Evolutionary conservation across 345 rosid genomes (phyloP), one percentile per base, ranked within the genome.

Genomic region (Gossypium australe): DNA sequence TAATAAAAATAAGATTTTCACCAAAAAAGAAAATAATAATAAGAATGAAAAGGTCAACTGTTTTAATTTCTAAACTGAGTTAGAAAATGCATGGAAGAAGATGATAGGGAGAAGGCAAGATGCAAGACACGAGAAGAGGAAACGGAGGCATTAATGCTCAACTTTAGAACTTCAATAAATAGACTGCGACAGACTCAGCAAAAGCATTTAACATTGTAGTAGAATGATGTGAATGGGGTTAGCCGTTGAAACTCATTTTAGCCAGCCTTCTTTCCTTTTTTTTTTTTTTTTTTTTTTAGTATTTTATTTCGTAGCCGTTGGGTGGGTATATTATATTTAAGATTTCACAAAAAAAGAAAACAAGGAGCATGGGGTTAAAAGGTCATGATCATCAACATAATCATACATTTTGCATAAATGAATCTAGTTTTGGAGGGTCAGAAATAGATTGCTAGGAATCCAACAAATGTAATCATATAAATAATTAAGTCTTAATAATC

Each of bases 241-340:
- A 80, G 83, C 81, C 83, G 85, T 80, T 82, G 20, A 68, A 43
- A 51, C 62, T 51, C 17, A 51, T 1, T 0, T 16, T 34, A 34
- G 41, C 41, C 41, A 34, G 67, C 47, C 47, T 7, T 18, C 11
- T 20, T 27, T 14, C 18, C 17, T 3, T 0, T 64, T 0, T 13
- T 67, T 38, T 24, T 24, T 13, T 67, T 38, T 24, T 3, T 0
- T 64, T 0, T 13, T 67, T 38, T 24, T 24, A 22, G 2, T 49
- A 11, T 10, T 9, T 22, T 10, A 38, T 25, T 75, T 56, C 38
- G 13, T 60, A 71, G 75, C 82, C 80, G 47, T 62, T 62, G 22
- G 47, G 67, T 34, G 45, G 53, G 7, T 13, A 49, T 10, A 29
- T 29, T 29, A 29, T 27, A 27, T 27, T 27, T 27, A 27, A 27